phyloP scores from a whole-genome alignment of 352 stramenopile genomes.

The Phytophthora chlamydospora region DNA sequence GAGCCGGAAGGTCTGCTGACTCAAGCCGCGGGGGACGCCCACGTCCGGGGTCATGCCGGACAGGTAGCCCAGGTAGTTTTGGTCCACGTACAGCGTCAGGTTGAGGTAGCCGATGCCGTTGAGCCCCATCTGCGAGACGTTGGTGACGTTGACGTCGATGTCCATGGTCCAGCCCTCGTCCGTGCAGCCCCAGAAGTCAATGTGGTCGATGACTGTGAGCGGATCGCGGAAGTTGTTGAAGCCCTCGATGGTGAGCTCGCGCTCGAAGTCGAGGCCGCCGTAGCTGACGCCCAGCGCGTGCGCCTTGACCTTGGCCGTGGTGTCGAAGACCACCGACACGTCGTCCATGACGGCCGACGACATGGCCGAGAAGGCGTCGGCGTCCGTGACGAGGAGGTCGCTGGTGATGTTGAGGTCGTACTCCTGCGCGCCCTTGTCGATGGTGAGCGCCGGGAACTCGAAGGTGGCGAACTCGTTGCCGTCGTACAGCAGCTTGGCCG shows the following conservation, averaged over 20 bases:
- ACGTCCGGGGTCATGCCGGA: conserved; percentile 41
- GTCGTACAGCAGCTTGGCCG: conserved; percentile 48
- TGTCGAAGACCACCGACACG: conserved; percentile 47
- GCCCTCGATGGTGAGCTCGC: conserved; percentile 49
- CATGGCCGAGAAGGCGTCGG: conserved; percentile 51
- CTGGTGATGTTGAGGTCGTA: conserved; percentile 45
- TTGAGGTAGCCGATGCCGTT: conserved; percentile 70
- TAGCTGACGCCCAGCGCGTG: conserved; percentile 60
- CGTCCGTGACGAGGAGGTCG: conserved; percentile 46
- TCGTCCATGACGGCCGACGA: conserved; percentile 47
- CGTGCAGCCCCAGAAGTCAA: conserved; percentile 54
- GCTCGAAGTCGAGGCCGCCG: conserved; percentile 61
- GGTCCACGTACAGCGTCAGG: conserved; percentile 64
- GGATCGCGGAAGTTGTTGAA: conserved; percentile 66
- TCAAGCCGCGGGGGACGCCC: conserved; percentile 52
- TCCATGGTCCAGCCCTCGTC: conserved; percentile 44
- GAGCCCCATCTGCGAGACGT: conserved; percentile 57
- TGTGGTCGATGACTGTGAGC: conserved; percentile 57
- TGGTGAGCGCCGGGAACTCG: conserved; percentile 56
- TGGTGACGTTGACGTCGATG: conserved; percentile 67
- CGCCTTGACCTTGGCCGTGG: conserved; percentile 48
- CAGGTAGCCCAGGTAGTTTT: conserved; percentile 68
- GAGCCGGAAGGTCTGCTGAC: conserved; percentile 39
- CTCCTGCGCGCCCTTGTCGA: conserved; percentile 40
- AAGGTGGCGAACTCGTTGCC: conserved; percentile 52